phyloP scores from a whole-genome alignment of 2,329 filamentous ascomycete genomes.

The Botrytis paeoniae region DNA sequence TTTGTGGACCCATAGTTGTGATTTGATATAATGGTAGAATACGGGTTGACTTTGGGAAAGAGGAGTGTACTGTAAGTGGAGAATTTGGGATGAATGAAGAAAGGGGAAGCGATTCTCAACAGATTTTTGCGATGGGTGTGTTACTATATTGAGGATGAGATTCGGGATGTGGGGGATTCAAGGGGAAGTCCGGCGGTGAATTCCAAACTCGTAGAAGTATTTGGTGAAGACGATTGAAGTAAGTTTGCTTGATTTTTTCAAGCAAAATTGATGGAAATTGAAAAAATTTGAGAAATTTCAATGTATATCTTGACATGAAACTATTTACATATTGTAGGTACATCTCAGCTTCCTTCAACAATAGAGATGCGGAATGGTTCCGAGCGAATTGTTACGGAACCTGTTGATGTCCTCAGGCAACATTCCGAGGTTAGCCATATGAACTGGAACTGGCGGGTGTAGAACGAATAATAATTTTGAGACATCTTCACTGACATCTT shows the following conservation, averaged over 20 bases:
- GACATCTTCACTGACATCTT: background rate
- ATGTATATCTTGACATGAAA: background rate
- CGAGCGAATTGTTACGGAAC: slow-evolving; percentile 1
- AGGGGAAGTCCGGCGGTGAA: background rate
- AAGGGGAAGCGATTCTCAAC: slow-evolving; percentile 13
- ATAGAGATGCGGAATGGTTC: background rate
- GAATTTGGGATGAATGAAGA: background rate
- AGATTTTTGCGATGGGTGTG: background rate
- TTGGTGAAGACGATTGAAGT: background rate
- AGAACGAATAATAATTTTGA: background rate
- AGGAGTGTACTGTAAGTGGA: background rate
- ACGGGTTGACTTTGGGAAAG: background rate
- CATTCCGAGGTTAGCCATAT: background rate
- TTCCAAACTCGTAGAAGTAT: background rate
- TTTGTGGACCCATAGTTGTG: slow-evolving; percentile 1
- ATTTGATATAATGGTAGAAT: background rate
- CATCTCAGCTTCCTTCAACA: background rate
- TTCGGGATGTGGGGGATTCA: background rate
- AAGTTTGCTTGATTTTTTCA: too few relatives aligned
- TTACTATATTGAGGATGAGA: background rate
- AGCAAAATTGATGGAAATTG: background rate
- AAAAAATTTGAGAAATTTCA: background rate
- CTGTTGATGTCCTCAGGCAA: background rate
- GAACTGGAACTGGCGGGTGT: background rate
- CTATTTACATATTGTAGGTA: background rate